Conservation (phyloP, 345 rosid species). For the Pugionium cornutum region DNA sequence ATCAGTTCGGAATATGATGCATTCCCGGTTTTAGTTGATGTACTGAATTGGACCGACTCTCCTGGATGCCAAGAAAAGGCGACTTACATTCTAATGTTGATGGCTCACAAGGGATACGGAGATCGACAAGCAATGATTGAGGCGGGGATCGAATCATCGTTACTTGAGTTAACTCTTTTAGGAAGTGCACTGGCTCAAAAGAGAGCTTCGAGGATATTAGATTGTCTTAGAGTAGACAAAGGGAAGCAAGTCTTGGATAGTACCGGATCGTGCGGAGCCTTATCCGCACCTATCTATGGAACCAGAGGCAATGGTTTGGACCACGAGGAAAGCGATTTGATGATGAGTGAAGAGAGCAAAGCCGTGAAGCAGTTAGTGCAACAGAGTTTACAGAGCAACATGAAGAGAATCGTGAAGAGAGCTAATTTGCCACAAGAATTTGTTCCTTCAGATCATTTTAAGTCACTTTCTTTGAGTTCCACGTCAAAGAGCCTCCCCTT, state of each 20-base stretch:
- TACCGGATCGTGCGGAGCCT: slow-evolving; percentile 56
- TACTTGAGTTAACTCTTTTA: slow-evolving; percentile 84
- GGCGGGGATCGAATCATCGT: slow-evolving; percentile 75
- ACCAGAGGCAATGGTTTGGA: slow-evolving; percentile 45
- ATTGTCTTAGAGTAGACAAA: slow-evolving; percentile 74
- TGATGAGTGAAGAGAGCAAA: slow-evolving; percentile 94
- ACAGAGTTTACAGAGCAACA: slow-evolving; percentile 92
- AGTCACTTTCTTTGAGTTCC: slow-evolving; percentile 75
- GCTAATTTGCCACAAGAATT: slow-evolving; percentile 97
- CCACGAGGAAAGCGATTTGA: slow-evolving; percentile 62
- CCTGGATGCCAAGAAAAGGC: slow-evolving; percentile 93
- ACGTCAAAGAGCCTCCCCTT: slow-evolving; percentile 97
- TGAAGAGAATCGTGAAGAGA: slow-evolving; percentile 91
- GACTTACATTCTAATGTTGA: slow-evolving; percentile 78
- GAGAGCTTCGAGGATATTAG: slow-evolving; percentile 91
- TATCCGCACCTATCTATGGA: slow-evolving; percentile 88
- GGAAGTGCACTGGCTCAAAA: slow-evolving; percentile 94
- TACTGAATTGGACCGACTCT: slow-evolving; percentile 88
- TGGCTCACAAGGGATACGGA: slow-evolving; percentile 88
- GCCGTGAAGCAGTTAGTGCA: slow-evolving; percentile 94
- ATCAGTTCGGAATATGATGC: slow-evolving; percentile 61
- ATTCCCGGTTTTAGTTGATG: slow-evolving; percentile 76
- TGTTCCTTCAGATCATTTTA: slow-evolving; percentile 90
- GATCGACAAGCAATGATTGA: slow-evolving; percentile 92
- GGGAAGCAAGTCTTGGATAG: slow-evolving; percentile 80